These are phyloP conservation scores for Dioscorea zingiberensis DNA, from an alignment of 106 monocot genomes.

Conservation along the genomic window DNA sequence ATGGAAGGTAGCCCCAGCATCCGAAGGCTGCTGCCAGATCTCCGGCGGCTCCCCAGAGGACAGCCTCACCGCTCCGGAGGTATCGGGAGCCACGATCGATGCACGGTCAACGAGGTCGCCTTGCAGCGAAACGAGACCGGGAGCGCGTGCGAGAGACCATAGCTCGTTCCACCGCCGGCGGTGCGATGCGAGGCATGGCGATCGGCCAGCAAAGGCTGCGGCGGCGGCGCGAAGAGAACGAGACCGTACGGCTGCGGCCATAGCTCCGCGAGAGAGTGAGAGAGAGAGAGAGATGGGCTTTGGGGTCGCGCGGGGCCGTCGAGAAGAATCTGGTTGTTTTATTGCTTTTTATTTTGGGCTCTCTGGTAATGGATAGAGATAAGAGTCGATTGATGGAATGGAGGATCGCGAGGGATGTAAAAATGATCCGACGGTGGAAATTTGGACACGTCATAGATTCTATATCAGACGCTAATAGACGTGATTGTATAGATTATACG, in stretches of 20 bases:
- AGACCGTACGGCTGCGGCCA: constrained; percentile 23
- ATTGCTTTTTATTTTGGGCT: too few relatives aligned
- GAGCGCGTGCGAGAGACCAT: constrained; percentile 12
- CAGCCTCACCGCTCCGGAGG: neutral
- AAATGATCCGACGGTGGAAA: too few relatives aligned
- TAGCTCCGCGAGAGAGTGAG: neutral
- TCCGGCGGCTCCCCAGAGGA: constrained; percentile 62
- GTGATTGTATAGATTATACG: too few relatives aligned
- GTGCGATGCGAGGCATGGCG: neutral
- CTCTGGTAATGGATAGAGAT: too few relatives aligned
- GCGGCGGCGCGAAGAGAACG: constrained; percentile 8
- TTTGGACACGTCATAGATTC: too few relatives aligned
- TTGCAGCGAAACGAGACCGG: constrained; percentile 25
- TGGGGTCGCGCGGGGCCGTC: too few relatives aligned
- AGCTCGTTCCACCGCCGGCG: constrained; percentile 14
- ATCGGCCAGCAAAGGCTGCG: neutral
- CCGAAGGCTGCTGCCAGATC: constrained; percentile 72
- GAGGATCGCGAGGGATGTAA: too few relatives aligned
- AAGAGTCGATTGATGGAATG: too few relatives aligned
- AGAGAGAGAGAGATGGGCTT: too few relatives aligned
- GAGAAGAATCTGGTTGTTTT: too few relatives aligned
- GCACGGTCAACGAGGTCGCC: constrained; percentile 40
- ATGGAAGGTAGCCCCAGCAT: constrained; percentile 17
- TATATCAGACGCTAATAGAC: too few relatives aligned
- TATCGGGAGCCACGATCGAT: too few relatives aligned